These are phyloP conservation scores for Scortechinia acanthostroma DNA, from an alignment of 2,329 filamentous ascomycete species.

Conservation along the genomic window DNA sequence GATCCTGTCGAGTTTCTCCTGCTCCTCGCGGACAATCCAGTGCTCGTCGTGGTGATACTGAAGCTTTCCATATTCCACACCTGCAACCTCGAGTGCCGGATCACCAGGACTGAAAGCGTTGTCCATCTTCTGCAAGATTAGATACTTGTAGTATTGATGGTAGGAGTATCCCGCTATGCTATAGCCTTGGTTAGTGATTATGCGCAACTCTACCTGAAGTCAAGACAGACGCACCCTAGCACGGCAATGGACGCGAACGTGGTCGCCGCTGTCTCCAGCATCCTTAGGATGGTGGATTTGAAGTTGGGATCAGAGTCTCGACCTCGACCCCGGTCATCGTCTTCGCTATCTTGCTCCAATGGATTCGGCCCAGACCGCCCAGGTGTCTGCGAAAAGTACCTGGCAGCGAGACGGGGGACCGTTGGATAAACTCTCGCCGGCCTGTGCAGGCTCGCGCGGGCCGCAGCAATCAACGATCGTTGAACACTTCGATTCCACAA, in stretches of 20 bases:
- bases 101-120: slow-evolving; percentile 66
- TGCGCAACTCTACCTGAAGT: not conserved
- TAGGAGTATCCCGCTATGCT: slow-evolving; percentile 21
- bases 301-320: not conserved
- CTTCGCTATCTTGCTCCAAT: not conserved
- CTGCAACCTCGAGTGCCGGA: slow-evolving; percentile 53
- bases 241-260: not conserved
- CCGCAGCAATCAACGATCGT: not conserved
- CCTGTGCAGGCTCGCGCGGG: not conserved
- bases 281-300: not conserved
- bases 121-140: slow-evolving; percentile 67
- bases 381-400: not conserved
- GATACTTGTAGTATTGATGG: slow-evolving; percentile 47
- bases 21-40: slow-evolving; percentile 55
- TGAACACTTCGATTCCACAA: too few relatives aligned
- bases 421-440: not conserved
- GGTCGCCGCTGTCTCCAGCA: not conserved
- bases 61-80: slow-evolving; percentile 24
- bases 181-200: not conserved
- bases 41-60: slow-evolving; percentile 21
- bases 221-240: not conserved
- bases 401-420: not conserved
- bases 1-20: slow-evolving; percentile 52
- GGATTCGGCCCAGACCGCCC: not conserved
- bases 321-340: not conserved